phyloP scores from a whole-genome alignment of 208 protist genomes.

The Leishmania martiniquensis region DNA sequence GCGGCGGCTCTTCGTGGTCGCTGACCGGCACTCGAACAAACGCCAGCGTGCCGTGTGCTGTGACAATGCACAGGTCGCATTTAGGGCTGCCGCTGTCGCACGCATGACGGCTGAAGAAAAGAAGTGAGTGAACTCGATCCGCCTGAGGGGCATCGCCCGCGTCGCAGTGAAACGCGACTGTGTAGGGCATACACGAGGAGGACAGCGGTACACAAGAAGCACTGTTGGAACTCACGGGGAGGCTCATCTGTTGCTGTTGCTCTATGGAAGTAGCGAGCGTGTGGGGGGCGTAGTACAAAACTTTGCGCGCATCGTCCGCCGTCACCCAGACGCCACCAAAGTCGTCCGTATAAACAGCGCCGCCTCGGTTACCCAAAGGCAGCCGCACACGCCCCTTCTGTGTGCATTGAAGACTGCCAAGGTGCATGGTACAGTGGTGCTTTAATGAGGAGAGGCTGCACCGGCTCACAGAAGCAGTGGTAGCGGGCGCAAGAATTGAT shows the following conservation, averaged over 20 bases:
- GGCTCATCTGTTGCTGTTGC: neutral
- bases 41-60: conserved; percentile 3
- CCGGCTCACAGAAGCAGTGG: neutral
- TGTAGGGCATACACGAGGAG: neutral
- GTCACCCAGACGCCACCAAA: conserved; percentile 26
- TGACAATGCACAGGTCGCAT: conserved; percentile 21
- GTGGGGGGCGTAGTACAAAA: conserved; percentile 18
- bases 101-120: conserved; percentile 7
- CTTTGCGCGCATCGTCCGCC: conserved; percentile 6
- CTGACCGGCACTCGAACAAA: conserved; percentile 9
- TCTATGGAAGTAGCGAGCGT: conserved; percentile 8
- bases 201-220: neutral
- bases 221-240: neutral
- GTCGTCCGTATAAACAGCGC: conserved; percentile 23
- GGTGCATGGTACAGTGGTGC: neutral
- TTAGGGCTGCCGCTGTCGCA: neutral
- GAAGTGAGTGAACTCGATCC: conserved; percentile 9
- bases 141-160: neutral
- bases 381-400: conserved; percentile 17
- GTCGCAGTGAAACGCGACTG: conserved; percentile 2
- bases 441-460: neutral
- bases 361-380: neutral
- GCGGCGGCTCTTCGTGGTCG: neutral
- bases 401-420: conserved; percentile 17
- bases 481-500: too few relatives aligned